Evolutionary conservation across 1,284 basidiomycete genomes (phyloP).

Genomic region (Neolentinus lepideus): DNA sequence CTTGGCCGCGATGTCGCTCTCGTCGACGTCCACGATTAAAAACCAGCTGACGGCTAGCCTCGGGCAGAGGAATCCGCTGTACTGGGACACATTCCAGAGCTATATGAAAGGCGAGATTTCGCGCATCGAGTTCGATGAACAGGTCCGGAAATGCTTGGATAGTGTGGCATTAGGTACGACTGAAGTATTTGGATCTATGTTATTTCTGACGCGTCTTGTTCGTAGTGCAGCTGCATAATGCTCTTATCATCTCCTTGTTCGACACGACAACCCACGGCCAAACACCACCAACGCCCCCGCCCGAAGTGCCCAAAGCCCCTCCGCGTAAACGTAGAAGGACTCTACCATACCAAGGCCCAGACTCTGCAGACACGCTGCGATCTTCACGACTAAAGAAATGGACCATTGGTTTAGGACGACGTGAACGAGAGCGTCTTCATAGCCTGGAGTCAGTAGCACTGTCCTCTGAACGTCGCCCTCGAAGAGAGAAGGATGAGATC

Average conservation of each 20-base stretch:
- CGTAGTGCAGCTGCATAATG: conserved; percentile 72
- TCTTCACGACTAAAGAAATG: conserved; percentile 68
- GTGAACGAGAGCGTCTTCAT: conserved; percentile 65
- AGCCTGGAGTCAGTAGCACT: conserved; percentile 31
- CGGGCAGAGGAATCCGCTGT: conserved; percentile 49
- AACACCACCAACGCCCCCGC: conserved; percentile 55
- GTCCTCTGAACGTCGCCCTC: conserved; percentile 24
- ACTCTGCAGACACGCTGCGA: conserved; percentile 43
- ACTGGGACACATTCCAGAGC: conserved; percentile 56
- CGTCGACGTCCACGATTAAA: conserved; percentile 71
- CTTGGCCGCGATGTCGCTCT: conserved; percentile 49
- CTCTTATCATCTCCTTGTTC: conserved; percentile 73
- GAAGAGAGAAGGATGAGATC: conserved; percentile 56
- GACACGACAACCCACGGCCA: conserved; percentile 62
- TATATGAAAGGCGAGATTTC: conserved; percentile 66
- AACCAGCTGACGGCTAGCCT: conserved; percentile 54
- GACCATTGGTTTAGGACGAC: conserved; percentile 62
- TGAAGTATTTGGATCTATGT: neutral
- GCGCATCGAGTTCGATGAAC: conserved; percentile 68
- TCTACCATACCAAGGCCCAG: conserved; percentile 62
- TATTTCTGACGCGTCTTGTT: neutral
- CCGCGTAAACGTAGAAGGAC: conserved; percentile 64
- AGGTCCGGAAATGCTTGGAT: conserved; percentile 55
- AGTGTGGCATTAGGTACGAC: conserved; percentile 49
- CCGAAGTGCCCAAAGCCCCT: conserved; percentile 52